Evolutionary conservation across 108 stramenopile genomes (phyloP).

Genomic region (Cylindrotheca fusiformis): DNA sequence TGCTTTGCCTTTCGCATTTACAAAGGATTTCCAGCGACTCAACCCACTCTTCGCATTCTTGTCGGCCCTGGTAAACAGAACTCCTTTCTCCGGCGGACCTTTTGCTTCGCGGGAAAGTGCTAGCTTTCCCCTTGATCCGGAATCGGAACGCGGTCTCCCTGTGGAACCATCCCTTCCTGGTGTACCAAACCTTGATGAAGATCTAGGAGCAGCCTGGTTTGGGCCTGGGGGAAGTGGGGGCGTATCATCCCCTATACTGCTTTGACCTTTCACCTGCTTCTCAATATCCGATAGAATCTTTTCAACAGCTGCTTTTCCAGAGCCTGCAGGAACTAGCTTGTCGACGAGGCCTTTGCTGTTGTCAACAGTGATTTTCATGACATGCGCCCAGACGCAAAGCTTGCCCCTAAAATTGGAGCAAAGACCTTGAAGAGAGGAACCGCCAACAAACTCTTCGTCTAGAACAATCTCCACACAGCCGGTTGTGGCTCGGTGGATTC

Average conservation of each 20-base stretch:
- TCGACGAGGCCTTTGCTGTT: slow-evolving; percentile 70
- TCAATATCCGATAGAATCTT: slow-evolving; percentile 58
- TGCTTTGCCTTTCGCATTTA: slow-evolving; percentile 10
- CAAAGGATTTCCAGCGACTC: slow-evolving; percentile 50
- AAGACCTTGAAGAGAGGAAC: slow-evolving; percentile 86
- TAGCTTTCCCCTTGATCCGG: slow-evolving; percentile 41
- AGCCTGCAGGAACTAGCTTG: slow-evolving; percentile 60
- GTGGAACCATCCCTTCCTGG: slow-evolving; percentile 21
- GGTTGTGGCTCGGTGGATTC: slow-evolving; percentile 82
- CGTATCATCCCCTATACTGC: neutral
- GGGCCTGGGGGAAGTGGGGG: neutral
- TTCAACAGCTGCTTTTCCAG: slow-evolving; percentile 60
- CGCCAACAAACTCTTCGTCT: slow-evolving; percentile 98
- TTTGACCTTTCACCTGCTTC: slow-evolving; percentile 21
- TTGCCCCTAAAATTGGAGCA: slow-evolving; percentile 95
- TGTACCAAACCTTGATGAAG: neutral
- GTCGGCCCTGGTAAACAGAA: slow-evolving; percentile 55
- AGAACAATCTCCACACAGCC: slow-evolving; percentile 98
- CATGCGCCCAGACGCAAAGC: slow-evolving; percentile 89
- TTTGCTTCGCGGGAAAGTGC: slow-evolving; percentile 63
- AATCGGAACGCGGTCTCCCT: slow-evolving; percentile 37
- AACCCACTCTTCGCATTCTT: slow-evolving; percentile 55
- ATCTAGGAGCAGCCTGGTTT: neutral
- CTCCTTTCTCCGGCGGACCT: slow-evolving; percentile 59
- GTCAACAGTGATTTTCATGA: slow-evolving; percentile 73